Base-by-base conservation (phyloP, 306 rosid genomes). In the Corylus americana region DNA sequence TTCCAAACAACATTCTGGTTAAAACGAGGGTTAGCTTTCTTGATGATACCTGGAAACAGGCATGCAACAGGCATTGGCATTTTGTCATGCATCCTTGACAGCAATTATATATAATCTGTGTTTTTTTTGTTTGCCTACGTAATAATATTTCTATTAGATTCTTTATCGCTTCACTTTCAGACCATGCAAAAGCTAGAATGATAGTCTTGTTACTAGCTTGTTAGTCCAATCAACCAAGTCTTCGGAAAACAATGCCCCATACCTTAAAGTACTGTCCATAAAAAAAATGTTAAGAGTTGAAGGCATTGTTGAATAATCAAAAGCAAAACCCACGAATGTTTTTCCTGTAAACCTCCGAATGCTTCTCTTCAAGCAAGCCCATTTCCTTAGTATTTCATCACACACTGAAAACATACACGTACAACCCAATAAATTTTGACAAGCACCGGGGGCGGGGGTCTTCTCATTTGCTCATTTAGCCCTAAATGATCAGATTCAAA, bases 321-420 rank as follows among this genome's bases (percentile, higher is more conserved):
- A 42, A 9, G 27, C 8, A 42, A 25, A 67, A 68, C 20, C 31
- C 49, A 42, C 72, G 53, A 68, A 31, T 13, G 6, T 27, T 5
- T 5, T 25, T 3, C 51, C 4, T 42, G 27, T 9, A 39, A 27
- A 18, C 4, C 51, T n/a, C 13, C 7, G 14, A 68, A 39, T 39
- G 25, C 50, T 18, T n/a, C 48, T 42, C 50, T 42, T 42, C 51
- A 4, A 68, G 51, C 44, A 44, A 42, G 6, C 51, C 50, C 29
- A 68, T 42, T 68, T 37, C 51, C 72, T 18, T 3, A 67, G 50
- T 68, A 42, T 68, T 68, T 68, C 20, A 68, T 68, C 48, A 42
- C 29, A 17, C 50, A 44, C 25, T 67, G n/a, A 44, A 68, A 25
- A 59, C 5, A 25, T 59, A 59, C 14, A 59, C 5, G 11, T 59